phyloP scores from a whole-genome alignment of 805 yeast species.

The Sporopachydermia quercuum region DNA sequence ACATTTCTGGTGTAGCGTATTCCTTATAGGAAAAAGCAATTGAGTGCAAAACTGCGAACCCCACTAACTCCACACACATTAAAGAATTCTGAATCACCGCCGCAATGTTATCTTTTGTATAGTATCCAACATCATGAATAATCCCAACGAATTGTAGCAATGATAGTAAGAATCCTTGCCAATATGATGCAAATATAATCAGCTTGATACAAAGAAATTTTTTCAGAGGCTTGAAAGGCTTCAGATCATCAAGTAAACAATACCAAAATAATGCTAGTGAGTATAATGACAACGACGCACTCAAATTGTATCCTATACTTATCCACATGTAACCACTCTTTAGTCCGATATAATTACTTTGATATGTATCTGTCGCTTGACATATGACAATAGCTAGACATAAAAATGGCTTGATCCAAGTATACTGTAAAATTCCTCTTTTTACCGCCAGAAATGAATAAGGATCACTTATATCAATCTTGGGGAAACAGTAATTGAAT shows the following conservation, averaged over 20 bases:
- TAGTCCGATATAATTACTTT: constrained; percentile 32
- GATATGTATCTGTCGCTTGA: constrained; percentile 33
- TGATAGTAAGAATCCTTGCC: constrained; percentile 69
- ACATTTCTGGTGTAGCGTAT: constrained; percentile 42
- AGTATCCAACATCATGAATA: constrained; percentile 18
- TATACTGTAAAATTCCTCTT: constrained; percentile 81
- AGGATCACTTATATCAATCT: constrained; percentile 79
- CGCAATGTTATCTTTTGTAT: constrained; percentile 27
- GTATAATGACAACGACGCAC: constrained; percentile 73
- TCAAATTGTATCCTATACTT: constrained; percentile 56
- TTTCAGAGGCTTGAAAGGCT: constrained; percentile 76
- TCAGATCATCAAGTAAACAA: constrained; percentile 64
- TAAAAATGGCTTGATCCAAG: constrained; percentile 85
- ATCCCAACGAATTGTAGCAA: constrained; percentile 20
- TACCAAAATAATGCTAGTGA: constrained; percentile 87
- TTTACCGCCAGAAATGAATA: constrained; percentile 60
- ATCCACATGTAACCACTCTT: constrained; percentile 46
- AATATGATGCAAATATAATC: constrained; percentile 92
- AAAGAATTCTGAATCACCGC: constrained; percentile 61
- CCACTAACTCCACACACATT: constrained; percentile 70
- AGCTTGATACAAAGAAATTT: constrained; percentile 87
- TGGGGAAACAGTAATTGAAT: constrained; percentile 31
- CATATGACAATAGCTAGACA: constrained; percentile 37
- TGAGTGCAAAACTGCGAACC: constrained; percentile 84
- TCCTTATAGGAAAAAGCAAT: constrained; percentile 67